Evolutionary conservation across 2,329 filamentous ascomycete species (phyloP), one percentile per base, ranked within the genome.

Genomic region (Penicillium expansum): DNA sequence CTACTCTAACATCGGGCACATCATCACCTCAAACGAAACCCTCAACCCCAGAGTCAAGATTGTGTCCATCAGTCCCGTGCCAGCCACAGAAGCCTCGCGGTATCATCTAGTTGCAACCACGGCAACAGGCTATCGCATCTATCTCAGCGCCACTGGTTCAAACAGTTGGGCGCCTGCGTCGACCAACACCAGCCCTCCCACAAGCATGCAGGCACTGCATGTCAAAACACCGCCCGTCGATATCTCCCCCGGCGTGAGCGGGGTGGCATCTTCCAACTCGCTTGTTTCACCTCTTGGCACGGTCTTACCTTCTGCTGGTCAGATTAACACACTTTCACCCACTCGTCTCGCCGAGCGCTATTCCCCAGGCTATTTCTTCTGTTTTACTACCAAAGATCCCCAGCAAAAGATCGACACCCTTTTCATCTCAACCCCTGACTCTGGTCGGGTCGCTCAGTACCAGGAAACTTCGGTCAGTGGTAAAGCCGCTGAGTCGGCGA

Each of bases 121-220:
- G 0, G 88, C 88, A 57, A 95, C 91, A 0, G 94, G 95, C 20
- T 96, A 92, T 70, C 86, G 94, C 22, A 84, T 99, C 5, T 97
- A 94, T 72, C 82, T 99, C 52, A 97, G 92, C 69, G 91, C 93
- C 5, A 96, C 92, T 0, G 89, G 88, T 62, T 88, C 91, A 18
- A 76, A 83, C 81, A 71, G 74, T 62, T 74, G 77, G 76, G 74
- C 77, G 53, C 76, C 78, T 54, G 80, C 85, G 30, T 82, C 82
- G 14, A 83, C 83, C 22, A 80, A 83, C 20, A 82, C 84, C 8
- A 87, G 82, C 56, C 86, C 90, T 0, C 92, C 94, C 0, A 92
- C 90, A 66, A 97, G 91, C 75, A 97, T 99, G 91, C 92, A 97
- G 74, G 86, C 97, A n/a, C 89, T 95, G 65, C 94, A 96, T 69